Percentiles rank a stretch among this genome's conserved stretches.
Evolutionary conservation across 495 filamentous ascomycete species (phyloP).

Genomic region (Neurospora sp.): DNA sequence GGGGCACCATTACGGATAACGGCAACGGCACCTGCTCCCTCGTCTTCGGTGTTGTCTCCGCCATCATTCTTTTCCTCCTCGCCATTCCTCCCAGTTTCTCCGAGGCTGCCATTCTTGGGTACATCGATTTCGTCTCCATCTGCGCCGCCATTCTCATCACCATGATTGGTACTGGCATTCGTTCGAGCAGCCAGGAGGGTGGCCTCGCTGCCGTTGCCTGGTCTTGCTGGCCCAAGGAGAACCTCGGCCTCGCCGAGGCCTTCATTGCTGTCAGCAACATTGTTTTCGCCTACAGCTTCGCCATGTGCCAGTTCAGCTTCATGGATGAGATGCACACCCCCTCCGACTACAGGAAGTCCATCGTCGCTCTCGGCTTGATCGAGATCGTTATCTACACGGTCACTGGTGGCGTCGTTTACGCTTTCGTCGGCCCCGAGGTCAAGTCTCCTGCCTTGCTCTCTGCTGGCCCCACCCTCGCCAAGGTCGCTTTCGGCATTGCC

Average conservation of each 20-base stretch:
- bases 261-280: slow-evolving; percentile 65
- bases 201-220: slow-evolving; percentile 28
- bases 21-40: slow-evolving; percentile 57
- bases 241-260: slow-evolving; percentile 28
- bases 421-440: slow-evolving; percentile 60
- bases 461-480: slow-evolving; percentile 48
- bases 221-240: slow-evolving; percentile 34
- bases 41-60: slow-evolving; percentile 53
- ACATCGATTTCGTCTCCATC: slow-evolving; percentile 56
- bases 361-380: slow-evolving; percentile 51
- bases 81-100: slow-evolving; percentile 49
- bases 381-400: slow-evolving; percentile 60
- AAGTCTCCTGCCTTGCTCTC: slow-evolving; percentile 59
- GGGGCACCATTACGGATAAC: slow-evolving; percentile 55
- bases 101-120: slow-evolving; percentile 49
- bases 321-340: slow-evolving; percentile 69
- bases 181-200: slow-evolving; percentile 25
- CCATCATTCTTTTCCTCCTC: slow-evolving; percentile 50
- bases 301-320: slow-evolving; percentile 64
- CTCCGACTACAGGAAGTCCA: slow-evolving; percentile 54
- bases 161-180: slow-evolving; percentile 55
- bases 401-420: slow-evolving; percentile 61
- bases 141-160: slow-evolving; percentile 53
- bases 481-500: slow-evolving; percentile 70
- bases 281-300: slow-evolving; percentile 62